These are phyloP conservation scores for Capsella rubella DNA, from an alignment of 441 rosid species.

Conservation along the genomic window DNA sequence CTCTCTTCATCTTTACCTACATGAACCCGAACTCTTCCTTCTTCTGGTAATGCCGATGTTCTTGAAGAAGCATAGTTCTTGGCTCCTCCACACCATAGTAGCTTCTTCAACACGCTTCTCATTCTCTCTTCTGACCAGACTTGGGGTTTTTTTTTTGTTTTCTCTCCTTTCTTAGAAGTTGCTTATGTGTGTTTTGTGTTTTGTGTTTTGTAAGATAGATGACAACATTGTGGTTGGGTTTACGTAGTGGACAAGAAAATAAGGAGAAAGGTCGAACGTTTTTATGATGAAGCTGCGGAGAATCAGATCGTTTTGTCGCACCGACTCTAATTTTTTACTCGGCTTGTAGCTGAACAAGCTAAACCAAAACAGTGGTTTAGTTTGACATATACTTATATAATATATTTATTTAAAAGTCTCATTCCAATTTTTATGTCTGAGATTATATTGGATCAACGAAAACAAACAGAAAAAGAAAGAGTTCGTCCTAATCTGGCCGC, in stretches of 20 bases:
- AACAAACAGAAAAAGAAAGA: too few species aligned
- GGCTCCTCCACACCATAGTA: constrained; percentile 52
- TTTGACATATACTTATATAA: background rate
- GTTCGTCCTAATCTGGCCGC: too few species aligned
- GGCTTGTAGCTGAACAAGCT: background rate
- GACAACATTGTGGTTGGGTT: background rate
- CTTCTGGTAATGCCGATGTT: constrained; percentile 26
- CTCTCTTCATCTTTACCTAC: constrained; percentile 52
- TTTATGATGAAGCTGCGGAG: constrained; percentile 20
- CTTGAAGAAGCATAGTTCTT: constrained; percentile 37
- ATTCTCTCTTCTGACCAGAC: constrained; percentile 24
- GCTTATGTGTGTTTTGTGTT: background rate
- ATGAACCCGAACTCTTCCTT: constrained; percentile 49
- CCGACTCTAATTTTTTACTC: background rate
- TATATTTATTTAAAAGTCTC: too few species aligned
- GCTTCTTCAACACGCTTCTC: constrained; percentile 51
- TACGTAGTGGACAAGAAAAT: constrained; percentile 30
- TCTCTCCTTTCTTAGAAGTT: background rate
- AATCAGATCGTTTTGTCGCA: constrained; percentile 22
- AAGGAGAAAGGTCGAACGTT: constrained; percentile 4
- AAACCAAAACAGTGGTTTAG: constrained; percentile 22
- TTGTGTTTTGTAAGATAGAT: constrained; percentile 2
- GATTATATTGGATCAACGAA: too few species aligned
- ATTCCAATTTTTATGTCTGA: too few species aligned
- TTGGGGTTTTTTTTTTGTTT: background rate